phyloP scores from a whole-genome alignment of 73 alveolate genomes.

The Stentor roeselii region DNA sequence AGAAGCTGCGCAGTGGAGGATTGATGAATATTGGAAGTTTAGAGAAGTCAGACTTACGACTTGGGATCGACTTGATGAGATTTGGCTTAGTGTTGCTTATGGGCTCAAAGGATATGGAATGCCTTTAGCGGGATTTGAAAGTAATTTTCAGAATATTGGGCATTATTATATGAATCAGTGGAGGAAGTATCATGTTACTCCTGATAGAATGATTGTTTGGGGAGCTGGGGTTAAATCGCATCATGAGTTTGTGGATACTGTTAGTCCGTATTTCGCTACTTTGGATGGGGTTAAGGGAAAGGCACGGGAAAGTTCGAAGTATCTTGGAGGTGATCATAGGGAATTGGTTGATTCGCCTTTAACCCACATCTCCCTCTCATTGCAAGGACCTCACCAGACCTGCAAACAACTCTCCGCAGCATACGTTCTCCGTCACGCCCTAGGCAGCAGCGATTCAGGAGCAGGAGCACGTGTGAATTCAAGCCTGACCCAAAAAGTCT shows the following conservation, averaged over 20 bases:
- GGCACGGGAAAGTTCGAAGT: slow-evolving; percentile 29
- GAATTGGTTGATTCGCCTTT: slow-evolving; percentile 38
- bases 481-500: slow-evolving; percentile 25
- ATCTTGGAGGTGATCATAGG: slow-evolving; percentile 59
- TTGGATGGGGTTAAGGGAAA: slow-evolving; percentile 40
- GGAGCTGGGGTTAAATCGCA: slow-evolving; percentile 60
- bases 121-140: slow-evolving; percentile 50
- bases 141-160: slow-evolving; percentile 43
- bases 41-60: slow-evolving; percentile 33
- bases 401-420: slow-evolving; percentile 33
- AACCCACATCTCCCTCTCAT: slow-evolving; percentile 46
- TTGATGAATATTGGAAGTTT: slow-evolving; percentile 33
- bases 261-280: slow-evolving; percentile 34
- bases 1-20: slow-evolving; percentile 49
- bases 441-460: slow-evolving; percentile 36
- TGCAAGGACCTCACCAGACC: slow-evolving; percentile 45
- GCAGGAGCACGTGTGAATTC: slow-evolving; percentile 21
- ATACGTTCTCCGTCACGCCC: slow-evolving; percentile 28
- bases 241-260: slow-evolving; percentile 54
- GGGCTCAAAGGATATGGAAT: slow-evolving; percentile 53
- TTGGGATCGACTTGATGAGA: slow-evolving; percentile 27
- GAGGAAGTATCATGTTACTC: slow-evolving; percentile 47
- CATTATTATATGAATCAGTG: slow-evolving; percentile 42
- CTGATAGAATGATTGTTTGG: slow-evolving; percentile 45
- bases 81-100: slow-evolving; percentile 54